Percentiles rank a stretch among this genome's conserved stretches.
Conservation (phyloP, 441 rosid genomes). For the Eruca vesicaria region DNA sequence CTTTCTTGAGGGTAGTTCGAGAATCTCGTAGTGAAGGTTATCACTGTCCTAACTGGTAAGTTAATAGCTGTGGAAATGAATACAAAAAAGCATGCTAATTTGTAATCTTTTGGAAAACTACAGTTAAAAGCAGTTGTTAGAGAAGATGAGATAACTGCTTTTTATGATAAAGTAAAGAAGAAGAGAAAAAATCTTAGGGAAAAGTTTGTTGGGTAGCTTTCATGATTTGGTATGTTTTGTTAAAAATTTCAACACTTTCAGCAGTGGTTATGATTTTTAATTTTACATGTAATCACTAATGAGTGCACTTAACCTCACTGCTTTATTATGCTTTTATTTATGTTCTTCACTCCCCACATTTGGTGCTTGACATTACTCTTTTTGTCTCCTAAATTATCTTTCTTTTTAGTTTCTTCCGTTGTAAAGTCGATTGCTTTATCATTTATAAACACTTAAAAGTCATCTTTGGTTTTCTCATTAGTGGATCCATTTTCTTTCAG, state of each 20-base stretch:
- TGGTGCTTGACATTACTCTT: constrained; percentile 21
- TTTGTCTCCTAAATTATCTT: constrained; percentile 18
- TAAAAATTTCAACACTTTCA: constrained; percentile 18
- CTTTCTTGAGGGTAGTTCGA: no score
- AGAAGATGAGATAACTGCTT: constrained; percentile 30
- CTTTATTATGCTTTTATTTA: constrained; percentile 7
- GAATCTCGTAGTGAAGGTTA: no score
- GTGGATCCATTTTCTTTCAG: constrained; percentile 45
- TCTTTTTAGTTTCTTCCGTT: constrained; percentile 16
- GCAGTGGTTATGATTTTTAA: constrained; percentile 33
- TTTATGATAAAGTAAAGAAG: constrained; percentile 33
- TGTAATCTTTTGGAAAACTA: constrained; percentile 22
- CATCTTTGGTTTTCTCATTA: not conserved
- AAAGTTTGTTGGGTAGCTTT: constrained; percentile 39
- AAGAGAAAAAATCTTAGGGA: constrained; percentile 14
- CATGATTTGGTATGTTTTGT: constrained; percentile 50
- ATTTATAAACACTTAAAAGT: not conserved
- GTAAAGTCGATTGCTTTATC: constrained; percentile 25
- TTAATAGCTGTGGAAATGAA: not conserved
- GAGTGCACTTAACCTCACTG: constrained; percentile 26
- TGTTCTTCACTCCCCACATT: constrained; percentile 24
- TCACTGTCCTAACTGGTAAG: not conserved
- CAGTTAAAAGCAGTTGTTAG: constrained; percentile 31
- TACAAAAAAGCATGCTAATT: constrained; percentile 14
- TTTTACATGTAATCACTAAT: constrained; percentile 43